These are phyloP conservation scores for Juglanconis juglandina DNA, from an alignment of 2,329 filamentous ascomycete genomes.

Conservation along the genomic window DNA sequence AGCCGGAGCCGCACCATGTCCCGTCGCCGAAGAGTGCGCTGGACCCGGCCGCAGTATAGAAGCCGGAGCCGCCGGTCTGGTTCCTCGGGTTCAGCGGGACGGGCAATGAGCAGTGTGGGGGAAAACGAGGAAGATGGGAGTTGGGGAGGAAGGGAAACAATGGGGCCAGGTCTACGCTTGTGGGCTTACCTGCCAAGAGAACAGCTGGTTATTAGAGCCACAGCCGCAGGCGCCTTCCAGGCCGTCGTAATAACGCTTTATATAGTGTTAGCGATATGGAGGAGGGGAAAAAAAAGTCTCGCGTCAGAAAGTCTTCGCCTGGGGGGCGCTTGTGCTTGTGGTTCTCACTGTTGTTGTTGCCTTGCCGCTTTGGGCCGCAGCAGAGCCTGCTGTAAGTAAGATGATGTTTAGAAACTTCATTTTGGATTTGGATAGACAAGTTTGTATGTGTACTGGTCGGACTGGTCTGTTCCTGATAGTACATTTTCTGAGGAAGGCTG, in stretches of 20 bases:
- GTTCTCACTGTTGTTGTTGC: constrained; percentile 13
- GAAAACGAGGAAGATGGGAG: background rate
- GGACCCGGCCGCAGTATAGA: constrained; percentile 27
- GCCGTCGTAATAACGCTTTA: constrained; percentile 16
- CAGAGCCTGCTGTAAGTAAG: background rate
- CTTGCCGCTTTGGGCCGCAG: constrained; percentile 13
- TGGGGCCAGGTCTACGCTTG: no score
- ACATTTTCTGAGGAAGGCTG: background rate
- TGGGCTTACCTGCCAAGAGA: constrained; percentile 7
- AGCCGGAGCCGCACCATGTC: constrained; percentile 28
- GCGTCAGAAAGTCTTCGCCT: background rate
- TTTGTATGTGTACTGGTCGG: no score
- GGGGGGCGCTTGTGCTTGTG: background rate
- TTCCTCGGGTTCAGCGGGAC: background rate
- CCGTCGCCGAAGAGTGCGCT: constrained; percentile 23
- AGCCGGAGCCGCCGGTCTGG: background rate
- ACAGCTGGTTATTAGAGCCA: background rate
- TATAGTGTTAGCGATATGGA: background rate
- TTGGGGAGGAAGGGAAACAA: background rate
- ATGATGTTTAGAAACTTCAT: constrained; percentile 7
- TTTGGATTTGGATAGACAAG: background rate
- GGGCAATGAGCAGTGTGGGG: background rate
- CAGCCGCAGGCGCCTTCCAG: constrained; percentile 13
- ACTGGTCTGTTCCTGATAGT: background rate
- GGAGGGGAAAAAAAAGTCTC: no score